These are phyloP conservation scores for Ascochyta koolunga DNA, from an alignment of 2,329 filamentous ascomycete species.

Conservation along the genomic window DNA sequence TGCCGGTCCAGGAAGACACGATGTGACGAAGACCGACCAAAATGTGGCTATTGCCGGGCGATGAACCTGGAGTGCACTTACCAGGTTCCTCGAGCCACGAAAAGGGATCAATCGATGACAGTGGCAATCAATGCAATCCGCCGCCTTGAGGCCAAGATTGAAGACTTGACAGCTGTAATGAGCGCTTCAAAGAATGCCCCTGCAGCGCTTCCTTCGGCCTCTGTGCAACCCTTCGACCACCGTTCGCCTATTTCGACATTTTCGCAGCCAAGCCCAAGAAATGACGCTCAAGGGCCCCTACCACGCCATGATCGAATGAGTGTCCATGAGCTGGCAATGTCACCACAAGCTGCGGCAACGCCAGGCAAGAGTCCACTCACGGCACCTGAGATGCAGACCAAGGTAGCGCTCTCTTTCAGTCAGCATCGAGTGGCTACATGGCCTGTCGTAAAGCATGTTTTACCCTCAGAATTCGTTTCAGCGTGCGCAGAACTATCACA, in stretches of 20 bases:
- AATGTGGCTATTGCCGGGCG: conserved; percentile 58
- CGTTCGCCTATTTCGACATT: conserved; percentile 34
- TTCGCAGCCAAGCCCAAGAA: conserved; percentile 39
- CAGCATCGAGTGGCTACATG: conserved; percentile 58
- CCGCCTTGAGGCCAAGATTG: conserved; percentile 60
- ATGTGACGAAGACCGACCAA: conserved; percentile 61
- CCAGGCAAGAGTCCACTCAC: conserved; percentile 32
- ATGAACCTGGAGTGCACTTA: conserved; percentile 59
- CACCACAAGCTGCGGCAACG: conserved; percentile 35
- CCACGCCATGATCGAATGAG: conserved; percentile 27
- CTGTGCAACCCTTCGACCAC: conserved; percentile 23
- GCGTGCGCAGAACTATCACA: conserved; percentile 49
- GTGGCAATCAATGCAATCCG: conserved; percentile 62
- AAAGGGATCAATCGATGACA: conserved; percentile 61
- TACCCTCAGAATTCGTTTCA: conserved; percentile 51
- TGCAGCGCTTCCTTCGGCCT: conserved; percentile 14
- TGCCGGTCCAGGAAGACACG: conserved; percentile 61
- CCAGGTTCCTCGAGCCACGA: conserved; percentile 60
- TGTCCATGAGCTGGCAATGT: conserved; percentile 32
- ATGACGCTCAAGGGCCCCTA: conserved; percentile 17
- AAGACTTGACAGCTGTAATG: conserved; percentile 52
- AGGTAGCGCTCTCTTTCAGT: conserved; percentile 56
- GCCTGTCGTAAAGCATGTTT: conserved; percentile 54
- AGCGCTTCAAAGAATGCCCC: conserved; percentile 26
- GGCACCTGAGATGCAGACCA: conserved; percentile 23